Conservation (phyloP, 306 rosid species). For the Vigna radiata region DNA sequence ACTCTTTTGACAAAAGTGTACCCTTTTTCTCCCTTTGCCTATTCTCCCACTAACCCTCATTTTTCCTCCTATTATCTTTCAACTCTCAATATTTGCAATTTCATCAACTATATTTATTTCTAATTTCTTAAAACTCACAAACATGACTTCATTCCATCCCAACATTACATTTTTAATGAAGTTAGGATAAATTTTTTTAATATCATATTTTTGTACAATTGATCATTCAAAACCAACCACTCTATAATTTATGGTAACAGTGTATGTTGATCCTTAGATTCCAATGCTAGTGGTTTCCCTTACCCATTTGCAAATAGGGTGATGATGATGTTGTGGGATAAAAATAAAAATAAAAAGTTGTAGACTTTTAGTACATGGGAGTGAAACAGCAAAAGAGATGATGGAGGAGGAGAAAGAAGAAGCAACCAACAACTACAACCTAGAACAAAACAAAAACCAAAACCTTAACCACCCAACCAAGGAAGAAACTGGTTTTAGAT, state of each 20-base stretch:
- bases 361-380: conserved; percentile 44
- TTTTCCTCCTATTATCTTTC: no score
- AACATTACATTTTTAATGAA: no score
- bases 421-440: conserved; percentile 46
- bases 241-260: not conserved
- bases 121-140: no score
- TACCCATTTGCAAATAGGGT: conserved; percentile 43
- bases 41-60: conserved; percentile 40
- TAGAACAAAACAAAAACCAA: not conserved
- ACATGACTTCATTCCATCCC: no score
- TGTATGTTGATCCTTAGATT: not conserved
- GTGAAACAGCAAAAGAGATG: conserved; percentile 49
- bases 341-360: not conserved
- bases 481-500: conserved; percentile 51
- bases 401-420: conserved; percentile 51
- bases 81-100: no score
- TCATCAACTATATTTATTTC: no score
- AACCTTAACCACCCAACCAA: conserved; percentile 42
- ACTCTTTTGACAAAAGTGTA: conserved; percentile 66
- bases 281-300: conserved; percentile 71
- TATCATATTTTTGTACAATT: no score
- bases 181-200: no score
- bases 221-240: no score
- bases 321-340: conserved; percentile 58
- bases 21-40: conserved; percentile 38